Evolutionary conservation across 768 basidiomycete species (phyloP).

Genomic region (Trametes maxima): DNA sequence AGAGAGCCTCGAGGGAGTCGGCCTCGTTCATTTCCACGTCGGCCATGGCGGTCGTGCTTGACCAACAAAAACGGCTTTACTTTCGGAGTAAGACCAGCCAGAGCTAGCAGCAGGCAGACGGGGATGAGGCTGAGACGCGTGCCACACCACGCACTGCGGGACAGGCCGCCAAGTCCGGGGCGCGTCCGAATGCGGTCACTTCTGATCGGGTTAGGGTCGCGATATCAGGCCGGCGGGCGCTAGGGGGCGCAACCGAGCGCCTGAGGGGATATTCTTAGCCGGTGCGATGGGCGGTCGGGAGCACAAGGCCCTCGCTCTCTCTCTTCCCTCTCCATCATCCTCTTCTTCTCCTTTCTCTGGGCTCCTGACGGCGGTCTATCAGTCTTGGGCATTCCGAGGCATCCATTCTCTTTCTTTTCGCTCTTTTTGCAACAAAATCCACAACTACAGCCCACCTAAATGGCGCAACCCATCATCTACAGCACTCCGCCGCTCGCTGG

Average conservation of each 20-base stretch:
- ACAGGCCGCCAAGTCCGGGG: not conserved
- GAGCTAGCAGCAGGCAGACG: not conserved
- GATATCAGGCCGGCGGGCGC: not conserved
- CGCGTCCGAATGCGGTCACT: not conserved
- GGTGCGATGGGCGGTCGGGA: slow-evolving; percentile 14
- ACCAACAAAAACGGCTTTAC: not conserved
- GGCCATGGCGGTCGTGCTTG: not conserved
- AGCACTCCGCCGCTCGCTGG: slow-evolving; percentile 53
- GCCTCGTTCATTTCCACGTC: slow-evolving; percentile 54
- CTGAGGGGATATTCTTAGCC: slow-evolving; percentile 16
- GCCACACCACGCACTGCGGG: not conserved
- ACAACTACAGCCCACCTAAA: slow-evolving; percentile 5
- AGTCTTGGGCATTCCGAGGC: slow-evolving; percentile 35
- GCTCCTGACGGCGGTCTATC: slow-evolving; percentile 16
- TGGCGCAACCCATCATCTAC: slow-evolving; percentile 33
- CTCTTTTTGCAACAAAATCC: slow-evolving; percentile 21
- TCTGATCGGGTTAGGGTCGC: slow-evolving; percentile 2
- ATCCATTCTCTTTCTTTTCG: slow-evolving; percentile 35
- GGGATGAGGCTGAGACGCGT: not conserved
- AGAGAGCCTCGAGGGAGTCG: slow-evolving; percentile 64
- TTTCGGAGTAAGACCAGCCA: not conserved
- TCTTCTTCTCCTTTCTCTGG: slow-evolving; percentile 13
- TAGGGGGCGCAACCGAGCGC: slow-evolving; percentile 4
- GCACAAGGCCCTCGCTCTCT: slow-evolving; percentile 3
- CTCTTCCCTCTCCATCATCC: slow-evolving; percentile 12